phyloP scores from a whole-genome alignment of 805 yeast genomes.

The Maudiozyma barnettii region DNA sequence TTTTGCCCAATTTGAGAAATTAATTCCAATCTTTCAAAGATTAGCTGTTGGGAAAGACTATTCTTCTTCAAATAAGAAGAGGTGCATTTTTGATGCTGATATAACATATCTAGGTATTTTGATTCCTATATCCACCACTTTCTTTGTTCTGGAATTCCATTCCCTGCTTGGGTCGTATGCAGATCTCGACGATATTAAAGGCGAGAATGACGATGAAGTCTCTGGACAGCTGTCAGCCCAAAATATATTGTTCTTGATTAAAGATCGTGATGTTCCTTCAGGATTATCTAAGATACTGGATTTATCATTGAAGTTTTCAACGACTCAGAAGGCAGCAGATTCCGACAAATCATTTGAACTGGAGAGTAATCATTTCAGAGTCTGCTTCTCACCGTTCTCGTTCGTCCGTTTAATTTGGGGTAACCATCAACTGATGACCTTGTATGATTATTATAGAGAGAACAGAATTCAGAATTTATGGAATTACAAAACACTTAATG shows the following conservation, averaged over 20 bases:
- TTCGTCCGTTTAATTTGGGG: conserved; percentile 34
- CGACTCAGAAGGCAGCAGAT: conserved; percentile 26
- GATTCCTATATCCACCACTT: conserved; percentile 21
- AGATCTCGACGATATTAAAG: conserved; percentile 6
- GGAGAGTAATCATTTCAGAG: conserved; percentile 48
- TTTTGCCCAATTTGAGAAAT: conserved; percentile 7
- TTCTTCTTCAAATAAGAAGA: background rate
- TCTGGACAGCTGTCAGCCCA: conserved; percentile 23
- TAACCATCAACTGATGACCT: conserved; percentile 11
- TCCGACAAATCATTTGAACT: conserved; percentile 41
- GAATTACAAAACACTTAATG: conserved; percentile 4
- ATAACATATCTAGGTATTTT: conserved; percentile 23
- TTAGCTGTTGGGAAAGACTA: background rate
- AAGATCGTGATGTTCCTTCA: conserved; percentile 28
- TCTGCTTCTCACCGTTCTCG: conserved; percentile 47
- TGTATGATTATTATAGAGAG: conserved; percentile 12
- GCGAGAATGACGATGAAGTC: conserved; percentile 4
- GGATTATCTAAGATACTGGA: conserved; percentile 37
- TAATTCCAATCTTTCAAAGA: conserved; percentile 5
- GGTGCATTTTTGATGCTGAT: conserved; percentile 17
- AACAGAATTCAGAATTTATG: conserved; percentile 10
- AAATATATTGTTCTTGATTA: conserved; percentile 24
- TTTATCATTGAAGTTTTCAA: conserved; percentile 37
- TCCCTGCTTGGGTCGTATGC: conserved; percentile 12
- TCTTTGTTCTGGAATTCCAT: conserved; percentile 23